These are phyloP conservation scores for Aciculoconidium aculeatum DNA, from an alignment of 805 yeast species.

Conservation along the genomic window DNA sequence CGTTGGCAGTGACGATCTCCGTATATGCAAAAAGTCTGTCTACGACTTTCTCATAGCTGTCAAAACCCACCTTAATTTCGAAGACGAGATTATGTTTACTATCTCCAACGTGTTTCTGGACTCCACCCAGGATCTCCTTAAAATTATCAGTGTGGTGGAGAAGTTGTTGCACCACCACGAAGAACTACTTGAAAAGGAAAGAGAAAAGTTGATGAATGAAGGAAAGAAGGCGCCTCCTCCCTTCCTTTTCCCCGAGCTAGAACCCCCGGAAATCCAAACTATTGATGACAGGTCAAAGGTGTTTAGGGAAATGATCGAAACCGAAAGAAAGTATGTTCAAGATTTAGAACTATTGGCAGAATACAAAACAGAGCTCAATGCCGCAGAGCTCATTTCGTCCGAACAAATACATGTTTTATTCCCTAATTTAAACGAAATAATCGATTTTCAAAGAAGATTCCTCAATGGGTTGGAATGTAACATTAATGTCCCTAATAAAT, in stretches of 20 bases:
- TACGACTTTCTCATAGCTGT: constrained; percentile 88
- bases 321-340: constrained; percentile 89
- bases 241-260: constrained; percentile 11
- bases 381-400: constrained; percentile 61
- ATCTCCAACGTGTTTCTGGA: constrained; percentile 85
- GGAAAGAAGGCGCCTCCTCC: no score
- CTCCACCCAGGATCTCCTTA: constrained; percentile 68
- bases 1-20: constrained; percentile 72
- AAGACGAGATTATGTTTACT: constrained; percentile 81
- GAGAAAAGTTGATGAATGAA: constrained; percentile 1
- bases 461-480: constrained; percentile 87
- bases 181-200: constrained; percentile 8
- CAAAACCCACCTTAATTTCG: constrained; percentile 63
- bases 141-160: constrained; percentile 67
- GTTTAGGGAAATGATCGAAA: constrained; percentile 75
- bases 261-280: constrained; percentile 8
- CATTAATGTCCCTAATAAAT: constrained; percentile 62
- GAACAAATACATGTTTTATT: constrained; percentile 78
- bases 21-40: constrained; percentile 80
- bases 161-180: constrained; percentile 35
- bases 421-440: constrained; percentile 76
- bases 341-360: constrained; percentile 71
- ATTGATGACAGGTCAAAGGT: constrained; percentile 68
- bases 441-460: constrained; percentile 89
- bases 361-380: constrained; percentile 64